Percentiles rank a stretch among this genome's conserved stretches.
phyloP scores from a whole-genome alignment of 495 filamentous ascomycete genomes.

The Tuber borchii region DNA sequence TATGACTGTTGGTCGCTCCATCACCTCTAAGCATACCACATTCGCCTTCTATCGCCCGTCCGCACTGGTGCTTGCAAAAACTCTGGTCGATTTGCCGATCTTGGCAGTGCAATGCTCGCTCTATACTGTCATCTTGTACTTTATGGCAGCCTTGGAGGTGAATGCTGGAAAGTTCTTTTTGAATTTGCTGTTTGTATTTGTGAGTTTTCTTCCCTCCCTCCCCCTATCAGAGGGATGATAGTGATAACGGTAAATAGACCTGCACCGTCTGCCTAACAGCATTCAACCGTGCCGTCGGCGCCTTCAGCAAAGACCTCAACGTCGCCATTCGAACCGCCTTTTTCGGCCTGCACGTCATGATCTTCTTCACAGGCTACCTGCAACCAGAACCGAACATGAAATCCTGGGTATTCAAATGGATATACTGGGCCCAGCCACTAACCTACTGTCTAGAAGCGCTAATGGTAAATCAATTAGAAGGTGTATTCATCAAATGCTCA shows the following conservation, averaged over 20 bases:
- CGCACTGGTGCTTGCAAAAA: constrained; percentile 64
- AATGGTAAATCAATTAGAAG: constrained; percentile 47
- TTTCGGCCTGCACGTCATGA: constrained; percentile 43
- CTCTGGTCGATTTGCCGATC: constrained; percentile 61
- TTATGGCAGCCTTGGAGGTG: constrained; percentile 52
- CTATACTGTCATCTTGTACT: constrained; percentile 63
- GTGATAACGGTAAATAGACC: constrained; percentile 7
- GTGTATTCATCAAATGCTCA: constrained; percentile 36
- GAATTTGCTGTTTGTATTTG: constrained; percentile 49
- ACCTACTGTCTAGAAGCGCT: constrained; percentile 46
- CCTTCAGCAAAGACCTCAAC: constrained; percentile 50
- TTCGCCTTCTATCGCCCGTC: constrained; percentile 68
- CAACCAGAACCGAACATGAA: constrained; percentile 44
- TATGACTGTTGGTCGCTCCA: constrained; percentile 50
- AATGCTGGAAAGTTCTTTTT: constrained; percentile 52
- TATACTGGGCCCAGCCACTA: constrained; percentile 45
- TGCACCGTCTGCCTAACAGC: constrained; percentile 49
- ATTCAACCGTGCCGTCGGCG: constrained; percentile 50
- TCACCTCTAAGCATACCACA: constrained; percentile 63
- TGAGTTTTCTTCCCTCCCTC: constrained; percentile 13
- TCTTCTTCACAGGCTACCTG: constrained; percentile 46
- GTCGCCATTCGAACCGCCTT: constrained; percentile 54
- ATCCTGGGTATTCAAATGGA: constrained; percentile 44
- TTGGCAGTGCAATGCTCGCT: constrained; percentile 57
- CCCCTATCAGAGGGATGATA: too few species aligned